Evolutionary conservation across 2,329 filamentous ascomycete species (phyloP).

Genomic region (Onygenales sp.): DNA sequence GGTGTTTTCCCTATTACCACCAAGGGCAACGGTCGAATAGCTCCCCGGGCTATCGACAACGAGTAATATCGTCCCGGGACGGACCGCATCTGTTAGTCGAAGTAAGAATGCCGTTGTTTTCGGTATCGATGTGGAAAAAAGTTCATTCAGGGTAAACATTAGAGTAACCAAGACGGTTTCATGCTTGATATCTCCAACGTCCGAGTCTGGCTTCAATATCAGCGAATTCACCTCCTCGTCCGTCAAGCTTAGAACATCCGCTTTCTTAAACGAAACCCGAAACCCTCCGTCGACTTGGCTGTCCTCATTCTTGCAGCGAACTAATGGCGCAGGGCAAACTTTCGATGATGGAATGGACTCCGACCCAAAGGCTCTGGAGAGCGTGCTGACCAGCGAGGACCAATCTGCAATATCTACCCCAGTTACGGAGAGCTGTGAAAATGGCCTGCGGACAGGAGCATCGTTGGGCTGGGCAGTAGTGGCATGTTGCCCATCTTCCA

Average conservation of each 20-base stretch:
- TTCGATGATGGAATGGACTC: constrained; percentile 19
- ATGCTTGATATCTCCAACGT: neutral
- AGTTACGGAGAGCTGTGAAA: constrained; percentile 37
- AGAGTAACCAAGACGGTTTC: constrained; percentile 58
- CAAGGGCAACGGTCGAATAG: constrained; percentile 73
- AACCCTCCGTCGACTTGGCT: constrained; percentile 10
- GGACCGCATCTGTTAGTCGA: constrained; percentile 50
- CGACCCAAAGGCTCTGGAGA: constrained; percentile 47
- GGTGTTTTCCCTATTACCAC: constrained; percentile 31
- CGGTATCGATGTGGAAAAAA: constrained; percentile 69
- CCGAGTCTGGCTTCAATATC: constrained; percentile 6
- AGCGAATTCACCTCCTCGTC: constrained; percentile 30
- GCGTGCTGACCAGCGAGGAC: constrained; percentile 50
- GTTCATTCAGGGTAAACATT: constrained; percentile 91
- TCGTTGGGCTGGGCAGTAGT: neutral
- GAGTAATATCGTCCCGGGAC: constrained; percentile 58
- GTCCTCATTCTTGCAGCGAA: constrained; percentile 1
- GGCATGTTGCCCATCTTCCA: neutral
- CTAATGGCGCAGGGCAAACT: constrained; percentile 22
- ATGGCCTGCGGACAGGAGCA: constrained; percentile 1
- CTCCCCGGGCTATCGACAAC: constrained; percentile 90
- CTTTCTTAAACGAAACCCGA: constrained; percentile 36
- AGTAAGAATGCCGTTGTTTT: constrained; percentile 71
- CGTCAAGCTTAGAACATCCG: constrained; percentile 41
- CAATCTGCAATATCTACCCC: constrained; percentile 81